These are phyloP conservation scores for Westerdykella aurantiaca DNA, from an alignment of 2,329 filamentous ascomycete species.

Conservation along the genomic window DNA sequence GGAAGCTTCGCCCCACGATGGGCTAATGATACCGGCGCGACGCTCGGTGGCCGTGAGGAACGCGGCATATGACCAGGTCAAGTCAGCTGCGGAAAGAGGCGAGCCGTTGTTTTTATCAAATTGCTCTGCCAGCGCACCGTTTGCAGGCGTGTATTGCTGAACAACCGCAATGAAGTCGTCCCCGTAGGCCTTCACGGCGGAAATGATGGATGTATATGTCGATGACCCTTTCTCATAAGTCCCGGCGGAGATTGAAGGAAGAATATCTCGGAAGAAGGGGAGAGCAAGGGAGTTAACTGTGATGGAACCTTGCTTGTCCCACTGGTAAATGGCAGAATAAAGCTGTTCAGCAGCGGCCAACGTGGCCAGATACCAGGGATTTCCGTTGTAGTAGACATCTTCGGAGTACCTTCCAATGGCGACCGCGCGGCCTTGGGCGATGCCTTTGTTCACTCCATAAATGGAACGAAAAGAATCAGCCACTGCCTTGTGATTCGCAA, in stretches of 20 bases:
- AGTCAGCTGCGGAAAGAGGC: conserved; percentile 58
- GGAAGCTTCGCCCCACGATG: conserved; percentile 50
- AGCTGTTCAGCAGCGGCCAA: conserved; percentile 74
- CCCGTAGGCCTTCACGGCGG: conserved; percentile 58
- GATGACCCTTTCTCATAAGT: conserved; percentile 57
- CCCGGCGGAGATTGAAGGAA: conserved; percentile 53
- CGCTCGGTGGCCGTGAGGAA: conserved; percentile 55
- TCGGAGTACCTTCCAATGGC: conserved; percentile 42
- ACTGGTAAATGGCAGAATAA: conserved; percentile 69
- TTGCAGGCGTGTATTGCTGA: conserved; percentile 47
- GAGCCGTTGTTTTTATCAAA: conserved; percentile 48
- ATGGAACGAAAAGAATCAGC: conserved; percentile 68
- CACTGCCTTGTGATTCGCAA: conserved; percentile 71
- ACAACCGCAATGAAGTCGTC: conserved; percentile 50
- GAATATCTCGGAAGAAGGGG: conserved; percentile 64
- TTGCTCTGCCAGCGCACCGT: conserved; percentile 64
- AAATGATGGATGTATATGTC: conserved; percentile 51
- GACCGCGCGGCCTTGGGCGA: conserved; percentile 52
- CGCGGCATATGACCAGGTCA: conserved; percentile 70
- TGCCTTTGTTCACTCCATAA: conserved; percentile 64
- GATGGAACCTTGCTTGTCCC: conserved; percentile 59
- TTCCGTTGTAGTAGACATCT: conserved; percentile 67
- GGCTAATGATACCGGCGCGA: conserved; percentile 40
- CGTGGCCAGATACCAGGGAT: conserved; percentile 74
- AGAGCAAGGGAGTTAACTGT: conserved; percentile 60